Evolutionary conservation across 208 protist species (phyloP).

Genomic region (Crithidia fasciculata): DNA sequence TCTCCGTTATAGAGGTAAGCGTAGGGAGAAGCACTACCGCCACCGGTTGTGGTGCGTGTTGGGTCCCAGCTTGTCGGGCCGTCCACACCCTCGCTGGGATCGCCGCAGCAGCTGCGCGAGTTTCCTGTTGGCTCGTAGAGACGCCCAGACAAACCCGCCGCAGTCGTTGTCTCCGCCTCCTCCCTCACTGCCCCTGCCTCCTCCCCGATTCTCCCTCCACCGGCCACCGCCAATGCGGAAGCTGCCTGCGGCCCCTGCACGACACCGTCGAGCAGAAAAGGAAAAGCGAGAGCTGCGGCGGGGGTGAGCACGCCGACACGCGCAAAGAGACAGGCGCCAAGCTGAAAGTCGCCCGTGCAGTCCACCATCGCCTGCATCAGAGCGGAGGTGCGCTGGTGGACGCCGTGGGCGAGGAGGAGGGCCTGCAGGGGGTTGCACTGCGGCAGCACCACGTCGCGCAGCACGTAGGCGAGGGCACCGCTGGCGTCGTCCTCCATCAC

Average conservation of each 20-base stretch:
- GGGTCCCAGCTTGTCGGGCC: not conserved
- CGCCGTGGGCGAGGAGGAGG: conserved; percentile 67
- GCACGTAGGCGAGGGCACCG: conserved; percentile 32
- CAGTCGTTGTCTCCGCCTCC: not conserved
- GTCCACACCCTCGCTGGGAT: no score
- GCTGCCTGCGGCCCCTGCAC: conserved; percentile 11
- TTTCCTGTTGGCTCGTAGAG: no score
- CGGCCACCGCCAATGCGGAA: not conserved
- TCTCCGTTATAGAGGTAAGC: conserved; percentile 5
- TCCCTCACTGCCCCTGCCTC: not conserved
- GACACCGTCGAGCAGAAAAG: conserved; percentile 28
- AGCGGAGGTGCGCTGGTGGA: conserved; percentile 52
- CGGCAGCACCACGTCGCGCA: conserved; percentile 42
- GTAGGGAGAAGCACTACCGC: not conserved
- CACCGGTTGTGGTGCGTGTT: not conserved
- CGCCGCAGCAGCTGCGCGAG: no score
- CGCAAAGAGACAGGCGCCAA: conserved; percentile 84
- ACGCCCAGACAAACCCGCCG: no score
- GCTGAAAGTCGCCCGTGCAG: conserved; percentile 82
- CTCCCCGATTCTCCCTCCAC: no score
- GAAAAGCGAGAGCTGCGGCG: conserved; percentile 32
- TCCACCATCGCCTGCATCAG: conserved; percentile 84
- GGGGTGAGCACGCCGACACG: conserved; percentile 58
- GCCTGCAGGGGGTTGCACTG: conserved; percentile 61
- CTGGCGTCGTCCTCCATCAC: conserved; percentile 55